Evolutionary conservation across 2,329 filamentous ascomycete genomes (phyloP), one percentile per base, ranked within the genome.

Genomic region (Exophiala bonariae): DNA sequence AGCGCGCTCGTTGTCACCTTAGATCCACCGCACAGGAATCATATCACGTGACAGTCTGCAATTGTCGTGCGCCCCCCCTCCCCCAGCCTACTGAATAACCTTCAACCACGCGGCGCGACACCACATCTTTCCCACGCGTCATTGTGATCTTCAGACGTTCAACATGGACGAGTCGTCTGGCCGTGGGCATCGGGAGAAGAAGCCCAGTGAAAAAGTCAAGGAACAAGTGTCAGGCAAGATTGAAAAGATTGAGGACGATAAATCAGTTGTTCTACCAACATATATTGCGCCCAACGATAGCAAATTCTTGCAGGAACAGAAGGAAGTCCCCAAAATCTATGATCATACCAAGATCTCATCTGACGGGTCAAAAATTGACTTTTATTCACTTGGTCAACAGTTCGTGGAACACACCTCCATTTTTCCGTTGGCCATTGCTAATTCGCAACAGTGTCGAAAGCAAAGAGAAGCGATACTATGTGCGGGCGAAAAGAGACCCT

Each of bases 381-480:
- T 60, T 40, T 60, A 52, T 35, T 49, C 49, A 9, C 50, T 60
- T 18, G 58, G 58, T 7, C 52, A 51, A 32, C 58, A 60, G 57
- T 59, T 50, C 34, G 53, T n/a, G n/a, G n/a, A n/a, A n/a, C n/a
- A n/a, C n/a, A n/a, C n/a, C n/a, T n/a, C n/a, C n/a, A n/a, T n/a
- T n/a, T n/a, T n/a, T n/a, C n/a, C n/a, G 17, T 26, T 19, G 30
- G 20, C 7, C 13, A 13, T 17, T 19, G 16, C 47, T 44, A 40
- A 47, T 26, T 4, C 32, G 4, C 23, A 4, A 31, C 40, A 59
- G 57, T 39, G 49, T 61, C 30, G 59, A 61, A 41, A 57, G 50
- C 30, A 59, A 56, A 43, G 57, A 59, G 37, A 58, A 57, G 26
- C 49, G 56, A 32, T 55, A 49, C 43, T 61, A 59, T 33, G 45